Evolutionary conservation across 371 early-diverging fungal species (phyloP), one percentile per base, ranked within the genome.

Genomic region (Saksenaea vasiformis): DNA sequence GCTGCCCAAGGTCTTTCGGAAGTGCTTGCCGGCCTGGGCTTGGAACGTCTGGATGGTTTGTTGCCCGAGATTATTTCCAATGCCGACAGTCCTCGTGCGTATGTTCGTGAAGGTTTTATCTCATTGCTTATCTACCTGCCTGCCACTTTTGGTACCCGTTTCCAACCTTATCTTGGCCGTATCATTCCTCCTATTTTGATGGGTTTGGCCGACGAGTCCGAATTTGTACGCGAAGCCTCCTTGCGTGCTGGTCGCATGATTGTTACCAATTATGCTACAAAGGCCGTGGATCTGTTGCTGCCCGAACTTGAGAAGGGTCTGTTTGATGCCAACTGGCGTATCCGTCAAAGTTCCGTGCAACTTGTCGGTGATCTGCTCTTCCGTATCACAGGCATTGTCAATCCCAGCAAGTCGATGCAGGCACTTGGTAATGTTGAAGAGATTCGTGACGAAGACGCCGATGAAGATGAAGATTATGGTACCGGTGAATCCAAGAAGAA

Each of bases 1-100:
- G 95, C 98, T 43, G 98, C 99, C 1, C 98, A 98, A 81, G 99
- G 97, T 72, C 86, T 98, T 57, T 87, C 91, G 28, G 99, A 98
- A 75, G 90, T 98, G 4, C 78, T 98, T 15, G 87, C 94, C 3
- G 98, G 96, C 51, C 82, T 97, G 28, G 98, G 97, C 27, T 66
- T 95, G 58, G 89, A 87, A 47, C 87, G 93, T n/a, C 67, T 98
- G 72, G 95, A 96, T 62, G 90, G 85, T 14, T 74, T 98, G 54
- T 82, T 98, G 62, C 96, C 97, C 4, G 96, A 95, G 62, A 89
- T 98, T 41, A 75, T 98, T 53, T 85, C 87, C 65, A 93, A 93
- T 76, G 85, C 92, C 11, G 80, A 83, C 61, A 90, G 91, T 37
- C 74, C 87, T 28, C 89, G 89, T 65, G 65, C 91, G 3, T 88